Base-by-base conservation (phyloP, 352 stramenopile genomes). In the Globisporangium ultimum region DNA sequence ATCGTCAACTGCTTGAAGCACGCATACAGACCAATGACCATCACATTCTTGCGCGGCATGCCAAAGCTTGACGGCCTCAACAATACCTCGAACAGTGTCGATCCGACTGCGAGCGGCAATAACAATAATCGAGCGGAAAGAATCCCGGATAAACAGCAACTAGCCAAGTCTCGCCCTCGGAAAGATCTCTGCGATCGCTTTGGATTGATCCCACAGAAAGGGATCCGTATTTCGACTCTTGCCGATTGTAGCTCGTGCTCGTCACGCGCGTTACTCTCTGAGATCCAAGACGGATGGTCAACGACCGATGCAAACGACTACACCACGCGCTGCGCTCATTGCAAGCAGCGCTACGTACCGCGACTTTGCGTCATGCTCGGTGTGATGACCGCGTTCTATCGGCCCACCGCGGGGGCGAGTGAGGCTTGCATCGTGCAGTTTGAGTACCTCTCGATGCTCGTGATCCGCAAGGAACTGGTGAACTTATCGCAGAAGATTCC, bases 181-280 rank as follows among this genome's bases (percentile, higher is more conserved):
- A 66, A 43, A n/a, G 70, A 78, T n/a, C 53, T 82, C 10, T 79
- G 64, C 58, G 76, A 85, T 32, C 68, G 68, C n/a, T 83, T 81
- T 53, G 72, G 76, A 0, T 34, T 74, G 7, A 48, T 85, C 9
- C 74, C 72, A 5, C 32, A 60, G 53, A 59, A 56, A 7, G 66
- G 66, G 20, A 81, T 85, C 41, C 64, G 72, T 18, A 50, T 85
- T 41, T 79, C 64, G 7, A 58, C 72, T 3, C 58, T 80, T 1
- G 67, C 72, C 0, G 76, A 85, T 53, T 83, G 76, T 45, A 49
- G 65, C 6, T 40, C 11, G 12, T 85, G 76, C 10, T 58, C 68
- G 17, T 53, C 64, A 34, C 76, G 76, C 3, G 49, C 72, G 14
- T 71, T 50, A 0, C 47, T 81, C 1, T 48, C 61, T 0, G 65